Conservation (phyloP, 208 protist species). For the Acanthamoeba royreba region DNA sequence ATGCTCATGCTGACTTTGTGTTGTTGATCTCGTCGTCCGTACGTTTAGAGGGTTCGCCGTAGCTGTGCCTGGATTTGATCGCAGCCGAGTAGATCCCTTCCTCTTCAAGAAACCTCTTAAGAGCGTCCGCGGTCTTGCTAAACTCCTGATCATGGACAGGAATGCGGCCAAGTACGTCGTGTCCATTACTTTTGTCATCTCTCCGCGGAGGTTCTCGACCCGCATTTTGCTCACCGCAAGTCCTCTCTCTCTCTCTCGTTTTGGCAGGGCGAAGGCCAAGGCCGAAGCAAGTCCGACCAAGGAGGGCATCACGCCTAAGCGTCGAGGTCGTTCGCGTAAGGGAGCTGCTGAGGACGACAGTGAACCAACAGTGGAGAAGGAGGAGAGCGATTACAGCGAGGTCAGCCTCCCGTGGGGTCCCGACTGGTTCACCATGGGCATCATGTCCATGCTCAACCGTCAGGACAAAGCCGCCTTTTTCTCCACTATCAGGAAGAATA, state of each 20-base stretch:
- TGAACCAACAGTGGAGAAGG: not conserved
- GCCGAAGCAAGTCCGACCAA: no score
- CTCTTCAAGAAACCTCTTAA: not conserved
- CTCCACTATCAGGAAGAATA: not conserved
- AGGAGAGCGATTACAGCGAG: not conserved
- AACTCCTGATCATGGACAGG: not conserved
- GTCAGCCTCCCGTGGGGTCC: not conserved
- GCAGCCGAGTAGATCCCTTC: not conserved
- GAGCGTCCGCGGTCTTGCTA: not conserved
- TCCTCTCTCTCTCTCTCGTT: no score
- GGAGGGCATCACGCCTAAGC: no score
- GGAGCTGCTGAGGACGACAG: no score
- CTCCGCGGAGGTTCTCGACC: no score
- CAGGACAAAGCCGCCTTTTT: not conserved
- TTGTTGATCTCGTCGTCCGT: no score
- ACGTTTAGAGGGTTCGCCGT: not conserved
- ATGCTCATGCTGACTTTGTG: no score
- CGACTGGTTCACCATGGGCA: not conserved
- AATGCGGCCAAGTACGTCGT: not conserved
- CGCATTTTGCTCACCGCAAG: no score
- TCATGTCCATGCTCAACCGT: not conserved
- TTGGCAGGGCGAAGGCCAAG: no score
- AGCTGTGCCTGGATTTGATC: not conserved
- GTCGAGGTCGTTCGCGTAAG: no score
- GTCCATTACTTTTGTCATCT: not conserved